These are phyloP conservation scores for Verticillium zaregamsianum DNA, from an alignment of 2,329 filamentous ascomycete species.

Conservation along the genomic window DNA sequence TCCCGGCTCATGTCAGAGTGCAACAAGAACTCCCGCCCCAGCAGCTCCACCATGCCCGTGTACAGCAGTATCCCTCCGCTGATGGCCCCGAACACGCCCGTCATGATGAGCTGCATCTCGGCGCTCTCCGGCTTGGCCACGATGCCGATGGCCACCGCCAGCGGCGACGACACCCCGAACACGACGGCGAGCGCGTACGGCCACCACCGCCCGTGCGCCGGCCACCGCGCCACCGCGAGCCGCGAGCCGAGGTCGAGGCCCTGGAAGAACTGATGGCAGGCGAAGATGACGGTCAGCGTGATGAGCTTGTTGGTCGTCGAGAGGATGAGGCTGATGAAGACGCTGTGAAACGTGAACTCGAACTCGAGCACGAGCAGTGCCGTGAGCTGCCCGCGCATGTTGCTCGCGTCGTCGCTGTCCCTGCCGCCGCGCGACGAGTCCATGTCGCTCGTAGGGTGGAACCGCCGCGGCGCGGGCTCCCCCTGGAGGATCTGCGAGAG, in stretches of 20 bases:
- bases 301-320: slow-evolving; percentile 56
- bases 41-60: slow-evolving; percentile 84
- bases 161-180: slow-evolving; percentile 76
- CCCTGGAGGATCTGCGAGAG: neutral
- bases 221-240: slow-evolving; percentile 74
- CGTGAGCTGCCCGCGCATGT: slow-evolving; percentile 60
- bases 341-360: slow-evolving; percentile 87
- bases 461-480: neutral
- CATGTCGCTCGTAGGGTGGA: neutral
- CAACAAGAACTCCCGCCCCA: slow-evolving; percentile 97
- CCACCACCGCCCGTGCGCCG: slow-evolving; percentile 61
- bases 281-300: slow-evolving; percentile 58
- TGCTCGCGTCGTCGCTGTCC: slow-evolving; percentile 39
- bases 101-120: slow-evolving; percentile 58
- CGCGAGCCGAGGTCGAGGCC: slow-evolving; percentile 83
- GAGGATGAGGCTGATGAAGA: slow-evolving; percentile 85
- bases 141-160: slow-evolving; percentile 79
- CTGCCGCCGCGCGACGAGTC: slow-evolving; percentile 44
- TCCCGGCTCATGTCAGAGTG: slow-evolving; percentile 77
- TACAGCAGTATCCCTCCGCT: slow-evolving; percentile 89
- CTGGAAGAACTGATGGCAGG: slow-evolving; percentile 92
- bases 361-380: slow-evolving; percentile 91
- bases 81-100: slow-evolving; percentile 84
- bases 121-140: slow-evolving; percentile 54
- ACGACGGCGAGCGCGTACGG: slow-evolving; percentile 70